phyloP scores from a whole-genome alignment of 352 stramenopile genomes.

The Phytophthora citrophthora region DNA sequence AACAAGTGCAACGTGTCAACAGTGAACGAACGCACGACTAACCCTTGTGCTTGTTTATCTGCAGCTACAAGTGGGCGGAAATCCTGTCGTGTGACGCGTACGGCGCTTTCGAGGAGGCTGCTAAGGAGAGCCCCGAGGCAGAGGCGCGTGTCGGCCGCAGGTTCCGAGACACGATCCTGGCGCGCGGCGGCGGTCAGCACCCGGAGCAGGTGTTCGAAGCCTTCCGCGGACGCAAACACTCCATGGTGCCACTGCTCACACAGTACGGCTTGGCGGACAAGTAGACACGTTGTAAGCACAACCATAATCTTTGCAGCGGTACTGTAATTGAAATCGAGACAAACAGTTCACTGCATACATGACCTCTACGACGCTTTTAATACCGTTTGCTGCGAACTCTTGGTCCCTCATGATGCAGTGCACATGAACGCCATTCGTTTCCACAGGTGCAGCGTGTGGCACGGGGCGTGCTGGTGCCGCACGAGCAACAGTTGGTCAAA shows the following conservation, averaged over 20 bases:
- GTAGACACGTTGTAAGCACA: conserved; percentile 5
- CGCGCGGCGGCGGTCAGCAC: conserved; percentile 85
- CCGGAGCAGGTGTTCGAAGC: conserved; percentile 94
- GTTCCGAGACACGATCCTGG: conserved; percentile 96
- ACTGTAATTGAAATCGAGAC: too few species aligned
- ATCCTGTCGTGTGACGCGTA: conserved; percentile 98
- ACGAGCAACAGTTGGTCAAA: too few species aligned
- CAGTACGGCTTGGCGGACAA: conserved; percentile 91
- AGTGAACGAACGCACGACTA: neutral
- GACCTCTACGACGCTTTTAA: too few species aligned
- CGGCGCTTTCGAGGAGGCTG: conserved; percentile 97
- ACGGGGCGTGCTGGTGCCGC: too few species aligned
- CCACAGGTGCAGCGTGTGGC: too few species aligned
- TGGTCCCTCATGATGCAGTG: neutral
- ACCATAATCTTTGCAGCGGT: too few species aligned
- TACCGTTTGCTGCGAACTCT: conserved; percentile 8
- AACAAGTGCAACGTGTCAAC: conserved; percentile 12
- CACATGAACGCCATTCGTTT: too few species aligned
- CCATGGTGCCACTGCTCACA: conserved; percentile 92
- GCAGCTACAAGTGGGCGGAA: conserved; percentile 96
- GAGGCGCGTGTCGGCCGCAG: conserved; percentile 84
- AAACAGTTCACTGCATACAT: too few species aligned
- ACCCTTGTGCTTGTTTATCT: conserved; percentile 10
- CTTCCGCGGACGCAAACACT: conserved; percentile 96
- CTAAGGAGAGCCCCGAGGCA: conserved; percentile 51